Evolutionary conservation across 805 yeast species (phyloP), one percentile per base, ranked within the genome.

Genomic region (Wickerhamomyces chambardii): DNA sequence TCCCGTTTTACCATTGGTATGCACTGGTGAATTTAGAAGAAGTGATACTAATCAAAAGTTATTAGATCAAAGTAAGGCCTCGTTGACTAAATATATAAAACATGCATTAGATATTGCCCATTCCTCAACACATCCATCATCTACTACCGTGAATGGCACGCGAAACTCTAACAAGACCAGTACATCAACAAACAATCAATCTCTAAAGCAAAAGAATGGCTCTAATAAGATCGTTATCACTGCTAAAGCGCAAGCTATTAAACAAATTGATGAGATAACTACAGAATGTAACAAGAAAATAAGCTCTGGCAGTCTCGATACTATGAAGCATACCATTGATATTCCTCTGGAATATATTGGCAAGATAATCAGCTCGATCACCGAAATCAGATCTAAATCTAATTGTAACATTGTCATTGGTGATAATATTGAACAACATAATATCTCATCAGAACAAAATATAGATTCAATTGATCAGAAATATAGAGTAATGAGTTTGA

Each of bases 371-470:
- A 19, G 19, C 14, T 17, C n/a, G 5, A 31, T 46, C 19, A 41
- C 38, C 17, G 50, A 46, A 12, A 44, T 46, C 18, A 42, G 48
- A 36, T 34, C 41, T 9, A 29, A 35, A 7, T 42, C 50, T 1
- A 36, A 38, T 19, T 40, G 48, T 32, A 46, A 46, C 24, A 45
- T 44, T 24, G 38, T 35, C 17, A 34, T 46, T 9, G 44, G 36
- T 3, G 48, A 46, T 17, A 15, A 32, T 7, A 8, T 35, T 14
- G 12, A 24, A n/a, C 27, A 24, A 14, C 15, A 24, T 14, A 24
- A 24, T 12, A 11, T 10, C 17, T 10, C 10, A 4, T 18, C 18
- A 17, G 28, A 15, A 11, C 28, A 14, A 19, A 19, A 10, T 19
- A 19, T 19, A 19, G 10, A 8, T 8, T 19, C 22, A 17, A 41